A percentile compares a stretch with the other conserved stretches of the same genome.
Conservation (phyloP, 495 filamentous ascomycete species). For the Podospora pseudopauciseta region DNA sequence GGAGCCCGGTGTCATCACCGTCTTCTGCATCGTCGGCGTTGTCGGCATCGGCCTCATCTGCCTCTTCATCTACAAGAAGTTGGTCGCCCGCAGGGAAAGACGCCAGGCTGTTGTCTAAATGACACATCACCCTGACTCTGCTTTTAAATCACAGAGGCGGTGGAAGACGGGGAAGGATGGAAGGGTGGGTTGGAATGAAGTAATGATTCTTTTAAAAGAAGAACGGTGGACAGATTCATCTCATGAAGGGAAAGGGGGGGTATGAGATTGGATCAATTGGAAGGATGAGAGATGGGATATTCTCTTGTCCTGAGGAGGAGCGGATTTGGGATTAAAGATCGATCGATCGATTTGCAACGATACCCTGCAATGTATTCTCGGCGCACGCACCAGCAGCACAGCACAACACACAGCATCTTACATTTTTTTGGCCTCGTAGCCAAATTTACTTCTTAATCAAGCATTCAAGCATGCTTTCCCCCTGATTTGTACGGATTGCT, state of each 20-base stretch:
- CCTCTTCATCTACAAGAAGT: slow-evolving; percentile 45
- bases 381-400: slow-evolving; percentile 9
- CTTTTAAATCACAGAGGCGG: not conserved
- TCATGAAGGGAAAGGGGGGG: not conserved
- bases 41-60: slow-evolving; percentile 46
- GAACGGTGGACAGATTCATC: slow-evolving; percentile 1
- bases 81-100: slow-evolving; percentile 37
- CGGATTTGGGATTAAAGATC: slow-evolving; percentile 8
- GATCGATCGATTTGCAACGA: slow-evolving; percentile 18
- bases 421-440: not conserved
- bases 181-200: slow-evolving; percentile 17
- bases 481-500: not conserved
- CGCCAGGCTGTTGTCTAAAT: slow-evolving; percentile 18
- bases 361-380: slow-evolving; percentile 14
- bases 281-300: slow-evolving; percentile 6
- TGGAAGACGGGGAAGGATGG: not conserved
- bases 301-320: not conserved
- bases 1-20: slow-evolving; percentile 55
- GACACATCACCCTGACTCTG: not conserved
- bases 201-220: slow-evolving; percentile 13
- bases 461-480: not conserved
- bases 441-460: not conserved
- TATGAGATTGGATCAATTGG: slow-evolving; percentile 9
- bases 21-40: slow-evolving; percentile 56
- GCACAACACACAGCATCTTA: slow-evolving; percentile 2